Percentiles rank a stretch among this genome's conserved stretches.
These are phyloP conservation scores for Pyronema omphalodes DNA, from an alignment of 495 filamentous ascomycete species.

Conservation along the genomic window DNA sequence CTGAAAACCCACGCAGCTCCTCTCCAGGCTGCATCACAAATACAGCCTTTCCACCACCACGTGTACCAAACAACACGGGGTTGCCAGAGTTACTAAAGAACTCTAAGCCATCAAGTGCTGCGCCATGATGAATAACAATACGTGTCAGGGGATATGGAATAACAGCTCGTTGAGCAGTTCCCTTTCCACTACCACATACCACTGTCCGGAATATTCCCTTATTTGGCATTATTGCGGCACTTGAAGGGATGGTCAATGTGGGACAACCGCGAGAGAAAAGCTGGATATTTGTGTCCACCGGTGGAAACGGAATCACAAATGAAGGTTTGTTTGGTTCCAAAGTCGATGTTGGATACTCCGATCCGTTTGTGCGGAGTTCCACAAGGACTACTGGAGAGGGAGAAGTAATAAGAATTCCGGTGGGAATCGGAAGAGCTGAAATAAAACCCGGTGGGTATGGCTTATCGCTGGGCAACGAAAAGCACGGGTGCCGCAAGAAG, in stretches of 20 bases:
- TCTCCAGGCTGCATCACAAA: background rate
- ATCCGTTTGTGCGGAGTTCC: background rate
- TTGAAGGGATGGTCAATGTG: background rate
- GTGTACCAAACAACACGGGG: background rate
- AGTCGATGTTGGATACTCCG: background rate
- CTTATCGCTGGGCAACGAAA: constrained; percentile 62
- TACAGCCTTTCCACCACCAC: background rate
- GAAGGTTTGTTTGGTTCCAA: background rate
- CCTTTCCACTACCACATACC: background rate
- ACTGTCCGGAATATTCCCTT: background rate
- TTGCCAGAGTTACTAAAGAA: background rate
- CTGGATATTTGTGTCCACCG: background rate
- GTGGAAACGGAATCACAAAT: background rate
- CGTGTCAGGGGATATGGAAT: background rate
- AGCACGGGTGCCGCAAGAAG: constrained; percentile 80
- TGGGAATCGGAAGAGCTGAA: background rate
- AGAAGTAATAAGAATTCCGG: background rate
- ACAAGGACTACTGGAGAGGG: background rate
- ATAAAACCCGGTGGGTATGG: constrained; percentile 9
- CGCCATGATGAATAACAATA: background rate
- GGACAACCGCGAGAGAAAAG: background rate
- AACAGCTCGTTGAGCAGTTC: background rate
- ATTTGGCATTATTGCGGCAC: background rate
- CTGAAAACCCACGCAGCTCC: background rate
- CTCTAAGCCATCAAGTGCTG: constrained; percentile 1